Evolutionary conservation across 1,284 basidiomycete genomes (phyloP).

Genomic region (Volvariella volvacea): DNA sequence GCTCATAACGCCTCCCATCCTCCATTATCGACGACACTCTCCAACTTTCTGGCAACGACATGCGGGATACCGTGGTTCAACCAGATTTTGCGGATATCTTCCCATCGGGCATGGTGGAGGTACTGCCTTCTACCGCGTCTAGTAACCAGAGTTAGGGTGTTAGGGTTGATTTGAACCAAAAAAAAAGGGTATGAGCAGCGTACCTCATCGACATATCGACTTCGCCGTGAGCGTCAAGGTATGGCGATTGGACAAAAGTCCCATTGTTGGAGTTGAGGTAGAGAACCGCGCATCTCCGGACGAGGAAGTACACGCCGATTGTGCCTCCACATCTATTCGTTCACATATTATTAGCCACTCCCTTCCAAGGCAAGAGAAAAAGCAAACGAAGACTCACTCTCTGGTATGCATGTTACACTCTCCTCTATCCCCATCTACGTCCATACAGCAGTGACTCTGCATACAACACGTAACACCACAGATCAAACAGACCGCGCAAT

Average conservation of each 20-base stretch:
- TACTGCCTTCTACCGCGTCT: constrained; percentile 87
- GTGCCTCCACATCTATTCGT: constrained; percentile 77
- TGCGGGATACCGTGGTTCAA: constrained; percentile 88
- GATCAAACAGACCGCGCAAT: constrained; percentile 88
- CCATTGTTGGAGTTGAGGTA: constrained; percentile 89
- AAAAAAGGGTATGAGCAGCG: constrained; percentile 16
- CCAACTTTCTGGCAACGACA: constrained; percentile 83
- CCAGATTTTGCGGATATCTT: constrained; percentile 90
- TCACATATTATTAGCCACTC: too few relatives aligned
- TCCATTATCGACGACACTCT: constrained; percentile 83
- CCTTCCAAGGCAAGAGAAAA: too few relatives aligned
- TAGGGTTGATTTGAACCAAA: background rate
- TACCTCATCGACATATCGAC: constrained; percentile 90
- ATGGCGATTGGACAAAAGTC: constrained; percentile 85
- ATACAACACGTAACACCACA: constrained; percentile 89
- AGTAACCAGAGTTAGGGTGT: constrained; percentile 7
- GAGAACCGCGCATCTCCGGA: constrained; percentile 90
- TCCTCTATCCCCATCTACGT: constrained; percentile 58
- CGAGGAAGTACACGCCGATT: constrained; percentile 85
- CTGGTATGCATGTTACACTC: constrained; percentile 96
- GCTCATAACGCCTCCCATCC: constrained; percentile 84
- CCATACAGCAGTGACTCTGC: constrained; percentile 90
- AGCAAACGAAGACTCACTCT: constrained; percentile 73
- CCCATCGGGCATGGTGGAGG: constrained; percentile 83
- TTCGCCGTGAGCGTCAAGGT: constrained; percentile 93